A percentile compares a stretch with the other conserved stretches of the same genome.
These are phyloP conservation scores for Emmonsiellopsis sp. DNA, from an alignment of 2,329 filamentous ascomycete genomes.

Conservation along the genomic window DNA sequence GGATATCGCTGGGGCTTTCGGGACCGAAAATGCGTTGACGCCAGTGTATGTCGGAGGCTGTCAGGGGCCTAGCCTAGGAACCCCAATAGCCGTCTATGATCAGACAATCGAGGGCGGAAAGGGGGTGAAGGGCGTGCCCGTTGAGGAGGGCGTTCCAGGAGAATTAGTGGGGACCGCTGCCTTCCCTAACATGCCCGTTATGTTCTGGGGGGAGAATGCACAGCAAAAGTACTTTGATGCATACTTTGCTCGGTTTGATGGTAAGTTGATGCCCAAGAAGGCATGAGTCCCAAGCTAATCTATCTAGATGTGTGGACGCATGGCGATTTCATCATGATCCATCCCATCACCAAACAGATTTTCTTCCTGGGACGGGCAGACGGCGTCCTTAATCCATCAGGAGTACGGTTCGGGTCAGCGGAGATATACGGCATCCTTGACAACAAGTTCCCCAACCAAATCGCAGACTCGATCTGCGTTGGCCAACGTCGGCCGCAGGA, in stretches of 20 bases:
- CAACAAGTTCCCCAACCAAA: constrained; percentile 47
- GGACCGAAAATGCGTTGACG: constrained; percentile 53
- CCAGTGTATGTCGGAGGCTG: constrained; percentile 55
- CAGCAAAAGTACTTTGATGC: constrained; percentile 45
- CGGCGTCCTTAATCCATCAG: constrained; percentile 70
- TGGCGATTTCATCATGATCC: constrained; percentile 66
- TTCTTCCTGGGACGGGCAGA: constrained; percentile 40
- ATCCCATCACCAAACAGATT: constrained; percentile 54
- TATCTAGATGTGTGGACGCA: constrained; percentile 62
- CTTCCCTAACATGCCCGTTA: constrained; percentile 68
- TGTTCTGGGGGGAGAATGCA: constrained; percentile 47
- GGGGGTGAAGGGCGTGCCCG: constrained; percentile 41
- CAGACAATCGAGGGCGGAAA: constrained; percentile 32
- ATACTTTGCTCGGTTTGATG: constrained; percentile 52
- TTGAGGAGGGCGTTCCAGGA: constrained; percentile 57
- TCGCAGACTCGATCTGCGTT: constrained; percentile 69
- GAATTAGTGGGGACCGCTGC: constrained; percentile 62
- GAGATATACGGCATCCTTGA: constrained; percentile 67
- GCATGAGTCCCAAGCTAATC: constrained; percentile 55
- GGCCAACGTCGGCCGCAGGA: constrained; percentile 60
- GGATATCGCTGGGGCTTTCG: constrained; percentile 47
- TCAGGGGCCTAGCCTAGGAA: constrained; percentile 44
- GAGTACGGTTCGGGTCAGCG: constrained; percentile 68
- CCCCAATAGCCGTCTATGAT: constrained; percentile 53
- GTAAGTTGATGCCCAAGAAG: constrained; percentile 18